These are phyloP conservation scores for Leishmania turanica DNA, from an alignment of 208 protist species.

Conservation along the genomic window DNA sequence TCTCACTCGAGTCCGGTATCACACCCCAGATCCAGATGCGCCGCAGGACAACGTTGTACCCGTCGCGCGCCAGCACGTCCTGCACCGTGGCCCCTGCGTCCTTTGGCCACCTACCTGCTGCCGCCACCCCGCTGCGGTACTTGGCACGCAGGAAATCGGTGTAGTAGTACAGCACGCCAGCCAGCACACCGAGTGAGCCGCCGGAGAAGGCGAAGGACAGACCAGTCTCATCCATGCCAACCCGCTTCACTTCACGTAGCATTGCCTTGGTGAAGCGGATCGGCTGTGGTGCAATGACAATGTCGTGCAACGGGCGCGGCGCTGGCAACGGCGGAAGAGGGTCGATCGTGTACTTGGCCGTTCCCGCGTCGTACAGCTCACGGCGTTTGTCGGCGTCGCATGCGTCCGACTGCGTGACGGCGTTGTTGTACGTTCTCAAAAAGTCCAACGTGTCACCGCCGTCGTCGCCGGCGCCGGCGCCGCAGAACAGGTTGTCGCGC, in stretches of 20 bases:
- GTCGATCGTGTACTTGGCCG: conserved; percentile 39
- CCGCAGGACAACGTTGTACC: conserved; percentile 58
- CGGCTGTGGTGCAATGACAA: conserved; percentile 45
- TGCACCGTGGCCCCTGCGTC: conserved; percentile 31
- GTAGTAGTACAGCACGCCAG: conserved; percentile 53
- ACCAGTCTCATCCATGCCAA: conserved; percentile 30
- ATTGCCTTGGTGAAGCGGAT: conserved; percentile 25
- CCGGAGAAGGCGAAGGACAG: conserved; percentile 59
- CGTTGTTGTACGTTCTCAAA: conserved; percentile 25
- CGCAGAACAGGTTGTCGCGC: conserved; percentile 40
- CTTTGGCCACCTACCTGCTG: conserved; percentile 12
- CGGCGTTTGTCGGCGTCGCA: conserved; percentile 40
- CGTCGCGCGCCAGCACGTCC: conserved; percentile 30
- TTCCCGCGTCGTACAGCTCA: conserved; percentile 13
- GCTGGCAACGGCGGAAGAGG: conserved; percentile 34
- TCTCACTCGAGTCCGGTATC: conserved; percentile 22
- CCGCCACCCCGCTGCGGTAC: conserved; percentile 32
- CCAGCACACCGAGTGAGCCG: conserved; percentile 61
- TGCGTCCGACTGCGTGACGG: conserved; percentile 22
- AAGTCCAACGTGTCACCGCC: conserved; percentile 2
- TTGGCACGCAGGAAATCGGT: conserved; percentile 33
- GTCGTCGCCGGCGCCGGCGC: conserved; percentile 11
- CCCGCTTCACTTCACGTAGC: conserved; percentile 21
- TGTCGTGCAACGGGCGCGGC: conserved; percentile 36
- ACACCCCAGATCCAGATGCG: conserved; percentile 60